phyloP scores from a whole-genome alignment of 2,329 filamentous ascomycete genomes.

The Aspergillus brunneoviolaceus region DNA sequence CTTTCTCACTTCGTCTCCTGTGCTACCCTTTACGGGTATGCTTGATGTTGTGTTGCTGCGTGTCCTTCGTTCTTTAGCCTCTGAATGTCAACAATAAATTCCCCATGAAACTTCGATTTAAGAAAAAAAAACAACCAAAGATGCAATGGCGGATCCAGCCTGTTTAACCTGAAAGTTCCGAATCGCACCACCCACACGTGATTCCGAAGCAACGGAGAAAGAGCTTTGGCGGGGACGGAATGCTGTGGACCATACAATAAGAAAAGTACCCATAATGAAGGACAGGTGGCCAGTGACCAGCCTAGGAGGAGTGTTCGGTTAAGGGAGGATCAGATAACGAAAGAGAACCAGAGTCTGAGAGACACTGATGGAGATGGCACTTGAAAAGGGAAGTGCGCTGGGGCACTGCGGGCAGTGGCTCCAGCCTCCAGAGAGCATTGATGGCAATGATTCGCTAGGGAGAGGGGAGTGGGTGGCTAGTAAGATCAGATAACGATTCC shows the following conservation, averaged over 20 bases:
- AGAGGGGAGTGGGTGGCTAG: conserved; percentile 2
- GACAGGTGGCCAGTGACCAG: neutral
- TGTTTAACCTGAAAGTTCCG: neutral
- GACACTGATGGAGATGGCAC: conserved; percentile 3
- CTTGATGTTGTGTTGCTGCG: conserved; percentile 17
- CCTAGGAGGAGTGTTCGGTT: conserved; percentile 14
- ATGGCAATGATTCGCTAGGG: conserved; percentile 15
- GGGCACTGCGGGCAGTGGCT: conserved; percentile 15
- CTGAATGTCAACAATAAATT: neutral
- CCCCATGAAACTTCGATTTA: too few relatives aligned
- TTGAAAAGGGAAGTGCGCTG: conserved; percentile 6
- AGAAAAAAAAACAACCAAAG: too few relatives aligned
- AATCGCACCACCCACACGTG: neutral
- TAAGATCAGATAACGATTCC: conserved; percentile 10
- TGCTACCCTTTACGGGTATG: conserved; percentile 1
- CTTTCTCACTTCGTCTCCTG: conserved; percentile 8
- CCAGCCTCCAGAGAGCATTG: conserved; percentile 13
- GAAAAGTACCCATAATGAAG: conserved; percentile 3
- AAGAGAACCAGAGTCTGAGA: conserved; percentile 4
- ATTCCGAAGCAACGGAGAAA: neutral
- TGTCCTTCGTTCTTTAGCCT: conserved; percentile 20
- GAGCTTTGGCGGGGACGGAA: neutral
- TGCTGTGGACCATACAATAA: neutral
- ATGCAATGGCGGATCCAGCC: too few relatives aligned
- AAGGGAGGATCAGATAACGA: conserved; percentile 25